phyloP scores from a whole-genome alignment of 1,139 yeast species.

The Zhuliangozyma parablackwelliae region DNA sequence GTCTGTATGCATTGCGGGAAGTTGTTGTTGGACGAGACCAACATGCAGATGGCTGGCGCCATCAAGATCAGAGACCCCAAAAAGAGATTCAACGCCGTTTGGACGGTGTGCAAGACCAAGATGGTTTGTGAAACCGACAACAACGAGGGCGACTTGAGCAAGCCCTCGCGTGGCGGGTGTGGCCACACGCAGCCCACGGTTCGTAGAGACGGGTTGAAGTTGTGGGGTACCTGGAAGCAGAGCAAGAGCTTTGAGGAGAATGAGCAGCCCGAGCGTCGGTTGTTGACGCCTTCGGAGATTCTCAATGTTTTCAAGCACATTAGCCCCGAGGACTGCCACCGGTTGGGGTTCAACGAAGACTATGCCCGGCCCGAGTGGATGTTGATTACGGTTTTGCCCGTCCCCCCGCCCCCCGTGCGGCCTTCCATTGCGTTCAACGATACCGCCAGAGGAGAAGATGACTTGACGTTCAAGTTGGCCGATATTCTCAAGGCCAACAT shows the following conservation, averaged over 20 bases:
- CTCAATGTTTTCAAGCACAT: slow-evolving; percentile 90
- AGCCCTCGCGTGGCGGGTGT: slow-evolving; percentile 84
- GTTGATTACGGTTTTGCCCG: slow-evolving; percentile 92
- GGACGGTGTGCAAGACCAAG: slow-evolving; percentile 87
- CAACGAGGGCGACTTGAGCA: slow-evolving; percentile 54
- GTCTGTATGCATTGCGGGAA: slow-evolving; percentile 99
- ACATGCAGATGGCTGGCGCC: slow-evolving; percentile 86
- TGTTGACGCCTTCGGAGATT: slow-evolving; percentile 84
- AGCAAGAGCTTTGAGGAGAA: slow-evolving; percentile 72
- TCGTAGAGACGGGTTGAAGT: slow-evolving; percentile 91
- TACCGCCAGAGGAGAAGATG: slow-evolving; percentile 99
- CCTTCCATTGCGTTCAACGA: slow-evolving; percentile 98
- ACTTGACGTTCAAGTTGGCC: slow-evolving; percentile 94
- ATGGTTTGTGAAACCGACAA: slow-evolving; percentile 95
- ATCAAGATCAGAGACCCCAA: slow-evolving; percentile 88
- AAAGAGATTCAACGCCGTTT: slow-evolving; percentile 92
- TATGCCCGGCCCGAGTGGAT: slow-evolving; percentile 99
- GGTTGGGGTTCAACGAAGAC: slow-evolving; percentile 88
- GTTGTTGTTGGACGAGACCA: slow-evolving; percentile 77
- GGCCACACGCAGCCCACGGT: slow-evolving; percentile 96
- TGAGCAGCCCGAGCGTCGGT: slow-evolving; percentile 90
- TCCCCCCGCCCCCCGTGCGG: slow-evolving; percentile 99
- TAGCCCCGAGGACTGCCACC: slow-evolving; percentile 73
- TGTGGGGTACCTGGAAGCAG: slow-evolving; percentile 97
- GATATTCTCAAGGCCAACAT: slow-evolving; percentile 95